Evolutionary conservation across 495 filamentous ascomycete genomes (phyloP).

Genomic region (Talaromyces nanjingensis): DNA sequence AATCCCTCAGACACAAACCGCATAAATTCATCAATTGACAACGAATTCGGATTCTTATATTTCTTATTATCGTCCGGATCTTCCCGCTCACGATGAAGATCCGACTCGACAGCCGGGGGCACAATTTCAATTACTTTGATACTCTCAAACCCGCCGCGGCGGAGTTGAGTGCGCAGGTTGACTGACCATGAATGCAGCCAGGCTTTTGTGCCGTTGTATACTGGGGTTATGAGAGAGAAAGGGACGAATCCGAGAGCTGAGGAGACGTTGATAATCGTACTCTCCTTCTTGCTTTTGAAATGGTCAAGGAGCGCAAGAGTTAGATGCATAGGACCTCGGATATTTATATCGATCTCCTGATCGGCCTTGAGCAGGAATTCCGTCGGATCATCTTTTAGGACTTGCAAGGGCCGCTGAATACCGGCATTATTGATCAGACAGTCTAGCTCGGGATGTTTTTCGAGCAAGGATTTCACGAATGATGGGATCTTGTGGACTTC

Average conservation of each 20-base stretch:
- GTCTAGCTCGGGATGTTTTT: constrained; percentile 38
- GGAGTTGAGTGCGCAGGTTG: constrained; percentile 36
- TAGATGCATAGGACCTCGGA: constrained; percentile 44
- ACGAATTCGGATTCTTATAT: constrained; percentile 30
- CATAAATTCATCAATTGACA: constrained; percentile 42
- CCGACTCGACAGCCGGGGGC: constrained; percentile 40
- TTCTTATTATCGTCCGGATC: constrained; percentile 48
- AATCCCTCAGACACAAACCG: constrained; percentile 26
- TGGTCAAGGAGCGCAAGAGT: constrained; percentile 32
- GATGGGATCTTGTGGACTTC: constrained; percentile 23
- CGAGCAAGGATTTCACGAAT: constrained; percentile 27
- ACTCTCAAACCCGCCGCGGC: constrained; percentile 16
- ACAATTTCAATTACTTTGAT: constrained; percentile 40
- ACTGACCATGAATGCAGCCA: constrained; percentile 43
- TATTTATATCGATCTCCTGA: constrained; percentile 42
- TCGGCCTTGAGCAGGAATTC: constrained; percentile 32
- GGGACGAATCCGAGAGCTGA: constrained; percentile 39
- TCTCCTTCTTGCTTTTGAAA: constrained; percentile 21
- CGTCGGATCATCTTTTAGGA: constrained; percentile 8
- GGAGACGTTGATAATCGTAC: constrained; percentile 38
- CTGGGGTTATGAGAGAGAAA: constrained; percentile 35
- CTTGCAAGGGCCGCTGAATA: constrained; percentile 19
- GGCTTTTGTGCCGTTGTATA: constrained; percentile 43
- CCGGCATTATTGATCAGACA: constrained; percentile 38
- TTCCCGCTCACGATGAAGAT: constrained; percentile 40